These are phyloP conservation scores for Saxophila tyrrhenica DNA, from an alignment of 495 filamentous ascomycete species.

Conservation along the genomic window DNA sequence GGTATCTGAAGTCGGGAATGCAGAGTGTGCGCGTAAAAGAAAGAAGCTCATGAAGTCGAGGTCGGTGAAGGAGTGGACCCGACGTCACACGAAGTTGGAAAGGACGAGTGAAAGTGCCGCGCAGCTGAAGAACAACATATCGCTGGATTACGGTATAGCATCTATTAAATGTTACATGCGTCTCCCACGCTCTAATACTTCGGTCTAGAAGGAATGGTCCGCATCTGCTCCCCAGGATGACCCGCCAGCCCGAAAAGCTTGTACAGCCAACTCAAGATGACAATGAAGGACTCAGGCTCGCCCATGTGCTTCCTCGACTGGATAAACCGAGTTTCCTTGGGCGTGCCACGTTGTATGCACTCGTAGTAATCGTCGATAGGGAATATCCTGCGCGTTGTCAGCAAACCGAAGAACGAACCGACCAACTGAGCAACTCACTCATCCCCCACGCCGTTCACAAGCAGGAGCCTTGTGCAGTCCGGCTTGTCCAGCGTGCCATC, in stretches of 20 bases:
- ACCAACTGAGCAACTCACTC: constrained; percentile 1
- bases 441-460: constrained; percentile 48
- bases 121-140: no score
- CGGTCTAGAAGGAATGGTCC: constrained; percentile 27
- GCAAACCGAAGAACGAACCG: background rate
- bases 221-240: constrained; percentile 28
- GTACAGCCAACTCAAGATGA: constrained; percentile 33
- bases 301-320: constrained; percentile 32
- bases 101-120: no score
- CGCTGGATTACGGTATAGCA: no score
- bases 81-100: no score
- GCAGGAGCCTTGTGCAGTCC: constrained; percentile 46
- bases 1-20: no score
- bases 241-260: constrained; percentile 29
- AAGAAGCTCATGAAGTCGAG: no score
- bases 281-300: constrained; percentile 32
- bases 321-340: constrained; percentile 52
- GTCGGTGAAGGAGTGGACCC: no score
- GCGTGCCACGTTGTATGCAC: constrained; percentile 57
- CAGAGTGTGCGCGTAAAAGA: no score
- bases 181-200: constrained; percentile 29
- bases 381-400: constrained; percentile 38
- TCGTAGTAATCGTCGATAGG: constrained; percentile 65
- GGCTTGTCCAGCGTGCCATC: constrained; percentile 54
- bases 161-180: no score